Evolutionary conservation across 805 yeast genomes (phyloP), one percentile per base, ranked within the genome.

Genomic region (Hanseniaspora taiwanica): DNA sequence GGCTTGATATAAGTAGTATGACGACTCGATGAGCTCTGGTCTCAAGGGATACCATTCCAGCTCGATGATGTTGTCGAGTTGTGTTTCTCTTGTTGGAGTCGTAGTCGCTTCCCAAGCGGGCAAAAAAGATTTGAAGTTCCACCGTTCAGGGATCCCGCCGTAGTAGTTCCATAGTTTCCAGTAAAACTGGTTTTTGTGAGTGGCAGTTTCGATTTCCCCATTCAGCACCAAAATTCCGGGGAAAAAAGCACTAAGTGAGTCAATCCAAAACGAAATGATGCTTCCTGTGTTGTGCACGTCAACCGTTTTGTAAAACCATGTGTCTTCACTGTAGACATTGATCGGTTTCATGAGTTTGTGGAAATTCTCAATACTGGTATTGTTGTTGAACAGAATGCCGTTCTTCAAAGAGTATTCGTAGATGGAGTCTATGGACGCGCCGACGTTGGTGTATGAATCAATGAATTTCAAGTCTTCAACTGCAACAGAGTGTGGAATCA

Each of bases 21-120:
- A 84, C 0, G 94, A 81, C 55, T 87, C 97, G 34, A 84, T 70
- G 48, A 86, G 84, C 54, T 87, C 97, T 0, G 97, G 97, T 40
- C 97, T 64, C 35, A 87, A 63, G 2, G 96, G 95, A 52, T 84
- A 87, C 96, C 96, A 87, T 53, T 83, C 93, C 25, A 85, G 60
- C 0, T 72, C 63, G 2, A 81, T 59, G 1, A 72, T 62, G 34
- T 62, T 62, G 5, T 48, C 46, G 18, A 58, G 46, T 33, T 42
- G 32, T 29, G 38, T 44, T 25, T 45, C 42, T 14, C 46, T 43
- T 27, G n/a, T n/a, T n/a, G n/a, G n/a, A n/a, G n/a, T n/a, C n/a
- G n/a, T n/a, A n/a, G n/a, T n/a, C n/a, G n/a, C n/a, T n/a, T n/a
- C n/a, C 25, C 34, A 19, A 32, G 35, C 6, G 17, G 27, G n/a